These are phyloP conservation scores for Spencermartinsiella ligniputridi DNA, from an alignment of 1,139 yeast species.

Conservation along the genomic window DNA sequence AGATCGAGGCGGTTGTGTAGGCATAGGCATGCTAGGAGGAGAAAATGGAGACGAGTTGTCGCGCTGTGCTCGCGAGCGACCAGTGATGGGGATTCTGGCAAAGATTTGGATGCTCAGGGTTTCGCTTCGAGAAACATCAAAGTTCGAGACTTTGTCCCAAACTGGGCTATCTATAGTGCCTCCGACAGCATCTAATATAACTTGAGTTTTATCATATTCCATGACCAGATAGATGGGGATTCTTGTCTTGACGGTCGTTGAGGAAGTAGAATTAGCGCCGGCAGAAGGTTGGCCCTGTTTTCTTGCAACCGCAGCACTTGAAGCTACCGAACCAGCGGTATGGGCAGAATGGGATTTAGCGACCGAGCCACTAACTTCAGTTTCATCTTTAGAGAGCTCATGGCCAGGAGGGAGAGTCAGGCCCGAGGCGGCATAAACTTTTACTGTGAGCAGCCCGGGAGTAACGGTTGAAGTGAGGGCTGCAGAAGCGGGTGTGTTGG, in stretches of 20 bases:
- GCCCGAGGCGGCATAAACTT: slow-evolving; percentile 58
- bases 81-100: slow-evolving; percentile 56
- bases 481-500: slow-evolving; percentile 11
- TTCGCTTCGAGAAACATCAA: slow-evolving; percentile 75
- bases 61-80: slow-evolving; percentile 9
- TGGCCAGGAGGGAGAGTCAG: slow-evolving; percentile 56
- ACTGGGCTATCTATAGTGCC: slow-evolving; percentile 62
- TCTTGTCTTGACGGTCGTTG: slow-evolving; percentile 10
- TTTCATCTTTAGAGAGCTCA: background rate
- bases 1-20: background rate
- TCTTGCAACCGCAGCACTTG: background rate
- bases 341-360: background rate
- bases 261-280: background rate
- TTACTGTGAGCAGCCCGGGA: slow-evolving; percentile 71
- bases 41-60: slow-evolving; percentile 15
- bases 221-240: slow-evolving; percentile 40
- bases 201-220: slow-evolving; percentile 56
- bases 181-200: slow-evolving; percentile 73
- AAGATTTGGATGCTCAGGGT: slow-evolving; percentile 65
- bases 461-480: slow-evolving; percentile 34
- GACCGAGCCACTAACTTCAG: background rate
- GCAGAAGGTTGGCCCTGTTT: background rate
- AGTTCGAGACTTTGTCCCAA: slow-evolving; percentile 86
- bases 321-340: slow-evolving; percentile 5
- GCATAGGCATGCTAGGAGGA: slow-evolving; percentile 11